Base-by-base conservation (phyloP, 495 filamentous ascomycete species). In the Aspergillus ostianus region DNA sequence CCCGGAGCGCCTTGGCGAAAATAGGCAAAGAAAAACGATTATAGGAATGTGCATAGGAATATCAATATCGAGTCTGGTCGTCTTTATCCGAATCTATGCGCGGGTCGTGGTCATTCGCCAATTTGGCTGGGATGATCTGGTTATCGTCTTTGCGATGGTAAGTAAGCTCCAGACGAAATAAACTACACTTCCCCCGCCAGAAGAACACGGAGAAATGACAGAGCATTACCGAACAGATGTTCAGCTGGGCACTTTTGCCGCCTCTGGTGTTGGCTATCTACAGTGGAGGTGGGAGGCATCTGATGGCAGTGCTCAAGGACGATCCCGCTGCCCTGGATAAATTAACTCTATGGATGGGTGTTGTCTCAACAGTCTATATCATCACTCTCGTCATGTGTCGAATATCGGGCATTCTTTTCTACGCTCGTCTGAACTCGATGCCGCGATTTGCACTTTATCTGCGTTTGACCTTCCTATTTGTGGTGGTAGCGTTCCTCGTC, bases 381-480 rank as follows among this genome's bases (percentile, higher is more conserved):
- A 47, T 60, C 18, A 60, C 55, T 23, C 45, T 69, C 7, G 63
- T 61, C 59, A 46, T 63, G 8, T 69, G 67, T 49, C 64, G 67
- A 8, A 45, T 69, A 18, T 69, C 67, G 0, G 67, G 64, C 2
- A 18, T 69, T 1, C 48, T 62, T 6, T 67, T 69, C 41, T 69
- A 67, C 51, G 49, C 56, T 6, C 67, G 67, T 9, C 55, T 67
- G 6, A 69, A 69, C 20, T 62, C 56, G 12, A 67, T 64, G 64
- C 67, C 67, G 1, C 59, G 27, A 1, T 69, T 67, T 26, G 46
- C 20, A 10, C 20, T 64, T 0, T 66, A 62, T 27, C 48, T 67
- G n/a, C 58, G 58, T 0, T 21, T 56, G 0, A 51, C 59, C 26
- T 54, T 60, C 21, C 59, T 36, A 0, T 67, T 64, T 21, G 57